Base-by-base conservation (phyloP, 2,329 filamentous ascomycete genomes). In the Penicillium sp. region DNA sequence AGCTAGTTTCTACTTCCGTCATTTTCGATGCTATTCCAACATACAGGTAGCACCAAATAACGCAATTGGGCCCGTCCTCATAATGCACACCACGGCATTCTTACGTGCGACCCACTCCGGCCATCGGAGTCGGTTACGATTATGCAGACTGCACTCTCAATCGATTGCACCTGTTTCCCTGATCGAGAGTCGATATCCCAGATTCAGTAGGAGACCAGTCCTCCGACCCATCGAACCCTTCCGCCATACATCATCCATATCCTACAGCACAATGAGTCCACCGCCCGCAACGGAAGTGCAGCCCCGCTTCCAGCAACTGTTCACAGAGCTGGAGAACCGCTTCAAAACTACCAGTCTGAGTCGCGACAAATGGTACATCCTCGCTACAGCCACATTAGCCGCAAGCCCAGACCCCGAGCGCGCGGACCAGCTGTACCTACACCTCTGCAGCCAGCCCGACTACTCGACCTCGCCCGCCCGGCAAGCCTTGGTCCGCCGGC, bases 361-460 rank as follows among this genome's bases (percentile, higher is more conserved):
- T 37, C 33, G 29, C 31, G 59, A 65, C 28, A 66, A 65, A 58
- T 68, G 66, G 65, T 63, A 66, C 57, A 66, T 68, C 35, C 61
- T 68, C 10, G 64, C 66, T 13, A 64, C 75, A 20, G 65, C 76
- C 8, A 72, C 72, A n/a, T 60, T 81, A 29, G 72, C 72, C 8
- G 76, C 75, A n/a, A 74, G 75, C 35, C 73, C 74, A 2, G 72
- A 81, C 59, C 78, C 79, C 3, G 73, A 76, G 25, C 72, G 75
- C 46, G 75, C 76, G 15, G 74, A 75, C 24, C 68, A 76, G 10
- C 75, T 85, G 1, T 84, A 84, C 68, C 73, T 72, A 9, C 70
- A 82, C 57, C 74, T 85, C 31, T 78, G 75, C 59, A 63, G 66
- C 37, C 72, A 79, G 52, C 74, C 78, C 58, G 82, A 57, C 20